Evolutionary conservation across 352 stramenopile genomes (phyloP), one percentile per base, ranked within the genome.

Genomic region (Globisporangium paroecandrum): DNA sequence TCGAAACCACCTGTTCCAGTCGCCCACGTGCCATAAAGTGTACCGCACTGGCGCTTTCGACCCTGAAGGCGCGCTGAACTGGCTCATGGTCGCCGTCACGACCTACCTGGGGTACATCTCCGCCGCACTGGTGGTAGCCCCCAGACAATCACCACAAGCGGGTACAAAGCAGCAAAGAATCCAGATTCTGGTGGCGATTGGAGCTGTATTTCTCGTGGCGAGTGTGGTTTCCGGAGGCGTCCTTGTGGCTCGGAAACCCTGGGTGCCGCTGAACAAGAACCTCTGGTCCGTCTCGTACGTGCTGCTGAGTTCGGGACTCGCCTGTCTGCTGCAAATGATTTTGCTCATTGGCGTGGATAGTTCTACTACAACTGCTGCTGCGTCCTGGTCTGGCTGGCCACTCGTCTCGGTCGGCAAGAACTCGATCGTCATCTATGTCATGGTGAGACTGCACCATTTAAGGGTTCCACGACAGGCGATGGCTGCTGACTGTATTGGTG

Each of bases 241-340:
- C 7, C 43, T 69, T 18, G 6, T 69, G 4, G 12, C 70, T 15
- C 34, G 20, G 0, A 25, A 41, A 18, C 68, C 58, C 7, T 75
- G 76, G 69, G 82, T 97, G 32, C 87, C 89, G 18, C 43, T 97
- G 15, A 93, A 92, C 79, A 96, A 96, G 77, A 96, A 96, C 66
- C 58, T 95, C 22, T 96, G 88, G 85, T 92, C 83, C 24, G 51
- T 90, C 18, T 82, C 86, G 47, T 96, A 88, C 62, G 71, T 92
- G 22, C 46, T 89, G 10, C 49, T 85, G 32, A 83, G 73, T 38
- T 73, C 76, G 6, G 85, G 76, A 0, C 59, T 84, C 18, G 80
- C 79, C 3, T 68, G 72, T 32, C 38, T 77, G 22, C 10, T 71
- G 20, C 49, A 90, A 3, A 65, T 59, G 3, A 10, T 87, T 5